Percentiles rank a stretch among this genome's conserved stretches.
These are phyloP conservation scores for Mortierella antarctica DNA, from an alignment of 192 early-diverging fungal genomes.

Conservation along the genomic window DNA sequence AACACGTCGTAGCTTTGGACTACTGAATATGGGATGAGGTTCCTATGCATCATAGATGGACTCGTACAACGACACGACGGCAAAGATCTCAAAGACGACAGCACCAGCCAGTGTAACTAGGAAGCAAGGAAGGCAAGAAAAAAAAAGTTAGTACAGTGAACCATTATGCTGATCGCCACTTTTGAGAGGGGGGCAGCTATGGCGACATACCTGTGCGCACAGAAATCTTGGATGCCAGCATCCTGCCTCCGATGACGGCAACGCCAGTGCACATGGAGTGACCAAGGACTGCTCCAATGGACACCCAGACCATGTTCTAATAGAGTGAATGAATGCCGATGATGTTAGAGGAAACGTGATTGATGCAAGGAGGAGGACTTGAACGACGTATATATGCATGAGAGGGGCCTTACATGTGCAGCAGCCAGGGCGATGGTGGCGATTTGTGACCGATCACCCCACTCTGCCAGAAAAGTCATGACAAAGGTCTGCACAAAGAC, in stretches of 20 bases:
- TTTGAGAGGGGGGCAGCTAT: neutral
- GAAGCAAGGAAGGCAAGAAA: conserved; percentile 13
- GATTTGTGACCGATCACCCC: conserved; percentile 97
- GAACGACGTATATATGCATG: neutral
- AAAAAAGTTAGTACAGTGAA: neutral
- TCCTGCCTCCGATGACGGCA: conserved; percentile 94
- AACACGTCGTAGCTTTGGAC: too few species aligned
- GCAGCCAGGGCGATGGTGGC: conserved; percentile 96
- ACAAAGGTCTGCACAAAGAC: conserved; percentile 96
- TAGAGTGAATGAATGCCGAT: neutral
- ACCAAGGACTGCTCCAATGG: conserved; percentile 87
- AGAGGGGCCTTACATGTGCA: conserved; percentile 69
- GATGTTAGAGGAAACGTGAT: neutral
- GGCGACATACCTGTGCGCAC: conserved; percentile 77
- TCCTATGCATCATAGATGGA: conserved; percentile 42
- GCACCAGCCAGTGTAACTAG: conserved; percentile 86
- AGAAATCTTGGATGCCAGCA: conserved; percentile 87
- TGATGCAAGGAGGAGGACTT: neutral
- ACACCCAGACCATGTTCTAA: conserved; percentile 91
- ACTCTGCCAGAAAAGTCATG: conserved; percentile 97
- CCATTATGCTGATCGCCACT: neutral
- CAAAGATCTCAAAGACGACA: conserved; percentile 90
- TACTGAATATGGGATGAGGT: neutral
- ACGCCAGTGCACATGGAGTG: conserved; percentile 93
- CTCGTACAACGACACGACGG: conserved; percentile 76